phyloP scores from a whole-genome alignment of 176 grass and related monocot species.

The barley (Hordeum vulgare) region MorexV3_pseudomolecules_assembly NC_058519.1:381635681-381636180 shows the following conservation, averaged over 20 bases:
- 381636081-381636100: constrained; percentile 9
- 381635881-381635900: constrained; percentile 15
- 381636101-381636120: not conserved
- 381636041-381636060: constrained; percentile 43
- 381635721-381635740: no score
- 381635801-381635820: not conserved
- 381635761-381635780: no score
- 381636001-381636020: constrained; percentile 54
- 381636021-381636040: constrained; percentile 21
- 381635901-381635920: constrained; percentile 63
- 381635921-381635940: constrained; percentile 46
- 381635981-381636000: constrained; percentile 70
- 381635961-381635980: constrained; percentile 59
- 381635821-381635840: not conserved
- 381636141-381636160: not conserved
- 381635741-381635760: no score
- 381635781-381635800: no score
- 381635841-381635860: not conserved
- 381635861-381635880: constrained; percentile 10
- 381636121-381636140: not conserved
- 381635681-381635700: no score
- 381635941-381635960: constrained; percentile 33
- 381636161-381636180: not conserved
- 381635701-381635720: no score
- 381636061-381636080: not conserved